phyloP scores from a whole-genome alignment of 1,139 yeast species.

The Blastobotrys ciferrii region DNA sequence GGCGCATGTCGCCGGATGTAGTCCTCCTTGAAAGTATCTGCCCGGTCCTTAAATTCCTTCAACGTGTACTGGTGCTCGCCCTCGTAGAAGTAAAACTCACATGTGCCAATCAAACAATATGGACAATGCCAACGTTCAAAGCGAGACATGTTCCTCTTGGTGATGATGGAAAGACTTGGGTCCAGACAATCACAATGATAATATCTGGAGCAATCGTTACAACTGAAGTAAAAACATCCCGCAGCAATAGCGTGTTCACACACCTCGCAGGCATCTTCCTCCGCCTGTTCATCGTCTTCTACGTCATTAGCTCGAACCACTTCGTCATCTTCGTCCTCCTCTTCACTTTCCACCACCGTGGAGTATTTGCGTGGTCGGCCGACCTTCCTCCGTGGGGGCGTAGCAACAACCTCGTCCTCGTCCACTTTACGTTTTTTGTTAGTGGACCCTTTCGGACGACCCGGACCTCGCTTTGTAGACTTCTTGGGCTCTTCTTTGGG shows the following conservation, averaged over 20 bases:
- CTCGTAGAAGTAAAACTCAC: slow-evolving; percentile 87
- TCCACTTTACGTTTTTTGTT: slow-evolving; percentile 8
- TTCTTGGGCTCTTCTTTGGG: slow-evolving; percentile 3
- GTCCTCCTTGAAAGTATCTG: slow-evolving; percentile 47
- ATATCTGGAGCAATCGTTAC: slow-evolving; percentile 59
- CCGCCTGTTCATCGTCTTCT: slow-evolving; percentile 1
- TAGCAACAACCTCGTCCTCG: slow-evolving; percentile 21
- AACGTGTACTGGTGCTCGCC: slow-evolving; percentile 56
- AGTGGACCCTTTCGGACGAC: background rate
- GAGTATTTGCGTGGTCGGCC: background rate
- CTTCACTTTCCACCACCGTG: slow-evolving; percentile 28
- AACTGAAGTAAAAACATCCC: slow-evolving; percentile 14
- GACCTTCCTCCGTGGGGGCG: slow-evolving; percentile 41
- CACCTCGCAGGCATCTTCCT: slow-evolving; percentile 11
- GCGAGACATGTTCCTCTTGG: slow-evolving; percentile 37
- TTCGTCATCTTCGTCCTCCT: slow-evolving; percentile 47
- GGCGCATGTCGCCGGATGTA: slow-evolving; percentile 50
- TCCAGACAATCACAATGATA: slow-evolving; percentile 65
- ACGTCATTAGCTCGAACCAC: too few species aligned
- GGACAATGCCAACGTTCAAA: slow-evolving; percentile 66
- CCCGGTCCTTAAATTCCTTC: slow-evolving; percentile 57
- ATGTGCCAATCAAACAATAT: slow-evolving; percentile 78
- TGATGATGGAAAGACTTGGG: slow-evolving; percentile 33
- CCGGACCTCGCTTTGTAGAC: background rate
- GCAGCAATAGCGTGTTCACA: slow-evolving; percentile 9